These are phyloP conservation scores for Symmetrospora coprosmae DNA, from an alignment of 768 basidiomycete species.

Conservation along the genomic window DNA sequence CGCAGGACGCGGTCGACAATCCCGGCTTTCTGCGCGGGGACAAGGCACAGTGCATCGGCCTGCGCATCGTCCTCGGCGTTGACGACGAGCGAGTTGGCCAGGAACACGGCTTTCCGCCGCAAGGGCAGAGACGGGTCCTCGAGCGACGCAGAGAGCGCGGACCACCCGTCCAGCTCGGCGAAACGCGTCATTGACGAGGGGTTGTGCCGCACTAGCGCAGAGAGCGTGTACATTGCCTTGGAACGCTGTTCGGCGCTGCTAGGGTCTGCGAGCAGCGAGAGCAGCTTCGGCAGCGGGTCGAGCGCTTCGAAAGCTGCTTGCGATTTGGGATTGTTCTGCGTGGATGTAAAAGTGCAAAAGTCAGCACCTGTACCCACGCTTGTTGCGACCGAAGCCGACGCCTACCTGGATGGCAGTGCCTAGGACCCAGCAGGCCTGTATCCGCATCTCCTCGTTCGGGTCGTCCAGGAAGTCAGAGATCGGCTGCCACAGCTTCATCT, in stretches of 20 bases:
- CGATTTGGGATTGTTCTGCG: slow-evolving; percentile 72
- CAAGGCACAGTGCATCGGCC: neutral
- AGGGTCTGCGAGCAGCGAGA: slow-evolving; percentile 50
- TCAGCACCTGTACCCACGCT: neutral
- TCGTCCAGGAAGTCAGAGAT: slow-evolving; percentile 52
- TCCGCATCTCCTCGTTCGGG: slow-evolving; percentile 49
- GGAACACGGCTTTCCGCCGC: slow-evolving; percentile 63
- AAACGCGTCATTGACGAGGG: slow-evolving; percentile 50
- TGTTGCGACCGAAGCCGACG: neutral
- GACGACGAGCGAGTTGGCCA: slow-evolving; percentile 49
- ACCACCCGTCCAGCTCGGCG: slow-evolving; percentile 51
- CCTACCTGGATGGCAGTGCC: slow-evolving; percentile 54
- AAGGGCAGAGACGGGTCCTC: slow-evolving; percentile 63
- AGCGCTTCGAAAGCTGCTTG: slow-evolving; percentile 47
- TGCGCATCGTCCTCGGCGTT: slow-evolving; percentile 38
- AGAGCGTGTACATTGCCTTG: slow-evolving; percentile 66
- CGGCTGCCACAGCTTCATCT: slow-evolving; percentile 64
- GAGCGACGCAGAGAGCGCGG: slow-evolving; percentile 40
- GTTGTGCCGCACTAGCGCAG: slow-evolving; percentile 65
- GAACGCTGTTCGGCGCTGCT: slow-evolving; percentile 30
- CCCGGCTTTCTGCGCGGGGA: slow-evolving; percentile 9
- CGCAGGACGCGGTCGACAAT: slow-evolving; percentile 21
- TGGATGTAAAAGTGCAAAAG: neutral
- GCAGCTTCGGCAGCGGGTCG: slow-evolving; percentile 53
- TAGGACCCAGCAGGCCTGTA: slow-evolving; percentile 65